These are phyloP conservation scores for Aspergillus bertholletiae DNA, from an alignment of 495 filamentous ascomycete genomes.

Conservation along the genomic window DNA sequence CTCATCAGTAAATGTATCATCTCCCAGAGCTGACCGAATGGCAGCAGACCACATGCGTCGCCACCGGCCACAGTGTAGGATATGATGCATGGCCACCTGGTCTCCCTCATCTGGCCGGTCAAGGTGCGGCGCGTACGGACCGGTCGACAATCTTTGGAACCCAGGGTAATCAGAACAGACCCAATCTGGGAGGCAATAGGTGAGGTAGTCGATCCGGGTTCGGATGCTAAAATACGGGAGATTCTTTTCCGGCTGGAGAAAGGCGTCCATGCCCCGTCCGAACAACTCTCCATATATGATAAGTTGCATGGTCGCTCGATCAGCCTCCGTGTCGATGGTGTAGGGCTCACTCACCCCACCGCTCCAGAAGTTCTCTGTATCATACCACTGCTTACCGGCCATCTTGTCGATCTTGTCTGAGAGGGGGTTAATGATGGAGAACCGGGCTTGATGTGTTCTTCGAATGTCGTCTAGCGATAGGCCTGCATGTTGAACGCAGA, in stretches of 20 bases:
- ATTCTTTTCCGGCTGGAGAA: conserved; percentile 7
- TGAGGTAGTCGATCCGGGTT: conserved; percentile 32
- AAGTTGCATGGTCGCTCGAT: conserved; percentile 26
- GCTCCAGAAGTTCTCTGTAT: conserved; percentile 28
- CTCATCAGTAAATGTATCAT: background rate
- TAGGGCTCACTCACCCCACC: conserved; percentile 28
- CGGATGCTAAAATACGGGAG: conserved; percentile 11
- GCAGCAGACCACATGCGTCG: conserved; percentile 15
- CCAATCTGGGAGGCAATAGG: conserved; percentile 33
- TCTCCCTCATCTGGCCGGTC: conserved; percentile 2
- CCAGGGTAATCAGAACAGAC: background rate
- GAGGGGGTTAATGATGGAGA: conserved; percentile 31
- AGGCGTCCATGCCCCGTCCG: conserved; percentile 21
- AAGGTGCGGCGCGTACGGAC: conserved; percentile 9
- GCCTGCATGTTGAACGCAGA: conserved; percentile 26
- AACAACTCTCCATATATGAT: conserved; percentile 39
- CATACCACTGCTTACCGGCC: conserved; percentile 29
- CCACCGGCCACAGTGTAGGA: conserved; percentile 16
- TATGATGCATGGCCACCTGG: conserved; percentile 13
- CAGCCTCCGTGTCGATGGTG: conserved; percentile 26
- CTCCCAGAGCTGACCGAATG: conserved; percentile 4
- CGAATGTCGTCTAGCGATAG: conserved; percentile 34
- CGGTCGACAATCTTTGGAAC: conserved; percentile 2
- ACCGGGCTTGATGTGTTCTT: conserved; percentile 25
- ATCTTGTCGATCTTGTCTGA: conserved; percentile 29